Evolutionary conservation across 2,329 filamentous ascomycete genomes (phyloP), one percentile per base, ranked within the genome.

Genomic region (Microsporum ferrugineum): DNA sequence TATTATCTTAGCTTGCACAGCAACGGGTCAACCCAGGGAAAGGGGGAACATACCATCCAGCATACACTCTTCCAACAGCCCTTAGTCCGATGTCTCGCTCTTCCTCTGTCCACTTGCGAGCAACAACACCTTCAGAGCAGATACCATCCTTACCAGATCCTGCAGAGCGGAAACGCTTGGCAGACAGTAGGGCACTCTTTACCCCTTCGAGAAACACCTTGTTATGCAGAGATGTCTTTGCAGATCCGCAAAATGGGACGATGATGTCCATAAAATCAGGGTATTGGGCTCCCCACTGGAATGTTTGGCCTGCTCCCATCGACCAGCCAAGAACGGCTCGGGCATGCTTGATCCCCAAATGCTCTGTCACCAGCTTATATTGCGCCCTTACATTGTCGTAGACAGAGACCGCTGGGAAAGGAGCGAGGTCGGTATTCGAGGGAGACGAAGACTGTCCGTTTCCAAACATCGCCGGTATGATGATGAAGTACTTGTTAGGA

Each of bases 21-120:
- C 27, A 4, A 58, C 23, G 53, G 23, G 4, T 2, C 8, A 29
- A 33, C 3, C 14, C 27, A n/a, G 14, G n/a, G 8, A 29, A 33
- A 29, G 17, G 17, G 17, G 17, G 17, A 41, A 51, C 73, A 68
- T 65, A 76, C 77, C 83, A 94, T 0, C 88, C 88, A 0, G 88
- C 88, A 72, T 94, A 94, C 0, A 85, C 88, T 51, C 87, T 79
- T 0, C 82, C 87, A 61, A 92, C 82, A 0, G 88, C 88, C 68
- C 86, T 90, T 45, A 92, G 69, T 0, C 83, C 85, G 23, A 77
- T 74, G 14, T 77, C 75, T 56, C 71, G 80, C 64, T 86, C 80
- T 58, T 82, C 77, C 0, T 74, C 72, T 1, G 75, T 79, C 80
- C 84, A 87, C 0, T 70, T 67, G 10, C 76, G 71, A 17, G n/a